These are phyloP conservation scores for Mortierella sp. DNA, from an alignment of 371 early-diverging fungal genomes.

Conservation along the genomic window DNA sequence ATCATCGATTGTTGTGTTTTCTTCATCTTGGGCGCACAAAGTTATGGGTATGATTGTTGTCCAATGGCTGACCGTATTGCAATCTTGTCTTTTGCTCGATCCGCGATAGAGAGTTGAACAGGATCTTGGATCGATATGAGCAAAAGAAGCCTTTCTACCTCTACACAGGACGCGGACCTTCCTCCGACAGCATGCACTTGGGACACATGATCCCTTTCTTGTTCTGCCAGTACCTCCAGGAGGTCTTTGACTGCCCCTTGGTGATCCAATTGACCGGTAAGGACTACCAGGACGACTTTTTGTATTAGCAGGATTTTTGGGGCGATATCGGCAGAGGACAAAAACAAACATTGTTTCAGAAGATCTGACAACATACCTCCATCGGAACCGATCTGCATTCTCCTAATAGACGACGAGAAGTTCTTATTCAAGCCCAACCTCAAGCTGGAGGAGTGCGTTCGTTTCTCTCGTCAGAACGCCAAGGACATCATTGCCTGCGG, in stretches of 20 bases:
- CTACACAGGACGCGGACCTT: conserved; percentile 99
- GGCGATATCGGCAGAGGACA: neutral
- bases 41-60: neutral
- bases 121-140: conserved; percentile 92
- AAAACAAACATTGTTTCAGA: neutral
- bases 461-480: conserved; percentile 91
- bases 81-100: neutral
- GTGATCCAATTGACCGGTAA: conserved; percentile 97
- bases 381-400: neutral
- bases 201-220: conserved; percentile 99
- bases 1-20: neutral
- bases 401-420: conserved; percentile 96
- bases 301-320: neutral
- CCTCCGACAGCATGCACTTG: conserved; percentile 97
- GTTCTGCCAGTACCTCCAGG: conserved; percentile 99
- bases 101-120: conserved; percentile 86
- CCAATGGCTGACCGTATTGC: neutral
- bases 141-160: conserved; percentile 98
- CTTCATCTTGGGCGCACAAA: neutral
- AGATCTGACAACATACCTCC: neutral
- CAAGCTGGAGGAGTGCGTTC: conserved; percentile 88
- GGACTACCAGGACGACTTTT: neutral
- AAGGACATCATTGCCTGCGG: conserved; percentile 99
- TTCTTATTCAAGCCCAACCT: conserved; percentile 97
- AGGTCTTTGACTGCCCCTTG: conserved; percentile 96